A percentile compares a stretch with the other conserved stretches of the same genome.
Conservation (phyloP, 345 rosid species). For the Pugionium cornutum region DNA sequence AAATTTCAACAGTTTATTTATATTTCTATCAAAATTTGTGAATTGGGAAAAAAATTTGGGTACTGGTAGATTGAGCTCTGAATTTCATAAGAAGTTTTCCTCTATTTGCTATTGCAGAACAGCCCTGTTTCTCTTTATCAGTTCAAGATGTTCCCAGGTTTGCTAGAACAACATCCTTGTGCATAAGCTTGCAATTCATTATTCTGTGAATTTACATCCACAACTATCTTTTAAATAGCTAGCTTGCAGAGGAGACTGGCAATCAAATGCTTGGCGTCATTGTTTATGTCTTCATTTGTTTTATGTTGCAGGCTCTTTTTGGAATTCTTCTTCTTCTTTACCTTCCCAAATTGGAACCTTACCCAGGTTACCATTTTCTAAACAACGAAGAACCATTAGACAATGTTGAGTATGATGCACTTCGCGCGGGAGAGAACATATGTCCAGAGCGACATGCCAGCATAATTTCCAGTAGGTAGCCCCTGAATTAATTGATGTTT, state of each 20-base stretch:
- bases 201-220: conserved; percentile 4
- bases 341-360: conserved; percentile 70
- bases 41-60: background rate
- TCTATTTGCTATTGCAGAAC: conserved; percentile 50
- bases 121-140: conserved; percentile 54
- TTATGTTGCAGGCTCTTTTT: conserved; percentile 60
- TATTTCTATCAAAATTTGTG: background rate
- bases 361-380: conserved; percentile 60
- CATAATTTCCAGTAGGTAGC: conserved; percentile 78
- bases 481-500: conserved; percentile 8
- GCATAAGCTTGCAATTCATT: conserved; percentile 16
- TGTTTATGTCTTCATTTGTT: conserved; percentile 4
- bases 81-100: conserved; percentile 21
- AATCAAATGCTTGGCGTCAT: conserved; percentile 5
- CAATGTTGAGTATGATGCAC: conserved; percentile 69
- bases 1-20: background rate
- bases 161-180: conserved; percentile 26
- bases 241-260: conserved; percentile 21
- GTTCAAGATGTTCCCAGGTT: conserved; percentile 77
- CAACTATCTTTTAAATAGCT: background rate
- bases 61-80: background rate
- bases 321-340: conserved; percentile 72
- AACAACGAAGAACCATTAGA: conserved; percentile 57
- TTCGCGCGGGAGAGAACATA: conserved; percentile 65
- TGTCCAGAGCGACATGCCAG: conserved; percentile 79